Conservation (phyloP, 2,329 filamentous ascomycete genomes). For the Pochonia chlamydosporia region DNA sequence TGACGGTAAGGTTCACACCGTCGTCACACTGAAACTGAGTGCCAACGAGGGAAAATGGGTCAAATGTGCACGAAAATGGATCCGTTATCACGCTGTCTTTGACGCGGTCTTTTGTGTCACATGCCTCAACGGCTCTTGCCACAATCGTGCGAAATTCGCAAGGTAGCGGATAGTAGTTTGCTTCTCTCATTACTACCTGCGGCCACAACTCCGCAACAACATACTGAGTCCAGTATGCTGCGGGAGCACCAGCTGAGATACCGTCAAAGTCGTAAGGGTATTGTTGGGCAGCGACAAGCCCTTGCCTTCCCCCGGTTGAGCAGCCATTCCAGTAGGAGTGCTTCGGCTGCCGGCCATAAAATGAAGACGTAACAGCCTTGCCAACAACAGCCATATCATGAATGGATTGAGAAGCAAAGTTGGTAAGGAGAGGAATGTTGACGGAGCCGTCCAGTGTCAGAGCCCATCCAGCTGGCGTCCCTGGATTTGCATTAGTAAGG, state of each 20-base stretch:
- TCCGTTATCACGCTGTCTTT: slow-evolving; percentile 39
- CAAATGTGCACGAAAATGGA: slow-evolving; percentile 33
- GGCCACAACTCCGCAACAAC: slow-evolving; percentile 10
- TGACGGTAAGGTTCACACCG: not conserved
- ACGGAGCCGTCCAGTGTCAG: slow-evolving; percentile 6
- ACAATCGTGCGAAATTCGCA: not conserved
- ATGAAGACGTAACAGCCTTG: slow-evolving; percentile 34
- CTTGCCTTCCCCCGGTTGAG: slow-evolving; percentile 49
- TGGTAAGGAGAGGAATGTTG: slow-evolving; percentile 26
- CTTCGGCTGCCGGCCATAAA: slow-evolving; percentile 30
- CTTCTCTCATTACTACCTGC: slow-evolving; percentile 27
- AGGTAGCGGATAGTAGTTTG: not conserved
- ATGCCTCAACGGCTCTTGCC: slow-evolving; percentile 27
- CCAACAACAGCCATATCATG: slow-evolving; percentile 32
- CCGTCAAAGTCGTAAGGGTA: slow-evolving; percentile 49
- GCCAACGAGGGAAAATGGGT: slow-evolving; percentile 17
- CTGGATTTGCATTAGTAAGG: slow-evolving; percentile 1
- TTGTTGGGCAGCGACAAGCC: slow-evolving; percentile 42
- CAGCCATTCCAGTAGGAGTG: slow-evolving; percentile 46
- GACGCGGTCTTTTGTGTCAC: slow-evolving; percentile 40
- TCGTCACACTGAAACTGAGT: not conserved
- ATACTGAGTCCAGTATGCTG: slow-evolving; percentile 21
- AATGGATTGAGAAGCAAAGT: slow-evolving; percentile 30
- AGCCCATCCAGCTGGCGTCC: slow-evolving; percentile 9
- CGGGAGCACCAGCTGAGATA: slow-evolving; percentile 39